Conservation (phyloP, 768 basidiomycete species). For the Boletus eberwhitei region DNA sequence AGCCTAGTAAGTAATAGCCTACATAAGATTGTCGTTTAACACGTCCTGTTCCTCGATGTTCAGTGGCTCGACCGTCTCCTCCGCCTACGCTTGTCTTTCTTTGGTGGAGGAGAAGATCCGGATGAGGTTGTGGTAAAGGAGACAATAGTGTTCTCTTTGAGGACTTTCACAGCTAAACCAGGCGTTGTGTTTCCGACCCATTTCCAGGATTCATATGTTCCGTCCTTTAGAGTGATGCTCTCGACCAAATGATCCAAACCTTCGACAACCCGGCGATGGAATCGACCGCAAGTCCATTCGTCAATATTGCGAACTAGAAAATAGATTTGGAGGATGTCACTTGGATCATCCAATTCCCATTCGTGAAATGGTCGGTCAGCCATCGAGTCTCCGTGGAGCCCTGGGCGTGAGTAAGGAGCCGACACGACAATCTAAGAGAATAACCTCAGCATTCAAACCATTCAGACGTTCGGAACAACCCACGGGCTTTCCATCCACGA, state of each 20-base stretch:
- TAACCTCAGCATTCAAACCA: neutral
- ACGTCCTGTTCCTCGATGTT: neutral
- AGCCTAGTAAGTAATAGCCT: neutral
- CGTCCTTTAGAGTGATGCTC: conserved; percentile 31
- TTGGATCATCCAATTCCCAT: conserved; percentile 45
- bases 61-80: conserved; percentile 29
- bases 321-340: conserved; percentile 47
- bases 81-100: conserved; percentile 29
- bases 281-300: conserved; percentile 45
- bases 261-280: conserved; percentile 36
- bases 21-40: neutral
- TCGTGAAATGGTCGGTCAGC: conserved; percentile 39
- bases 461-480: conserved; percentile 12
- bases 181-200: conserved; percentile 35
- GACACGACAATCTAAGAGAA: conserved; percentile 43
- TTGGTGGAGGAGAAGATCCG: conserved; percentile 26
- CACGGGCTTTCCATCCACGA: conserved; percentile 35
- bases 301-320: conserved; percentile 54
- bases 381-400: conserved; percentile 9
- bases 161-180: conserved; percentile 14
- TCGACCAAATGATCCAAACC: conserved; percentile 40
- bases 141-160: conserved; percentile 37
- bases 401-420: conserved; percentile 40
- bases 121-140: conserved; percentile 29
- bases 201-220: conserved; percentile 47